Base-by-base conservation (phyloP, 2,329 filamentous ascomycete genomes). In the Didymella sp. region DNA sequence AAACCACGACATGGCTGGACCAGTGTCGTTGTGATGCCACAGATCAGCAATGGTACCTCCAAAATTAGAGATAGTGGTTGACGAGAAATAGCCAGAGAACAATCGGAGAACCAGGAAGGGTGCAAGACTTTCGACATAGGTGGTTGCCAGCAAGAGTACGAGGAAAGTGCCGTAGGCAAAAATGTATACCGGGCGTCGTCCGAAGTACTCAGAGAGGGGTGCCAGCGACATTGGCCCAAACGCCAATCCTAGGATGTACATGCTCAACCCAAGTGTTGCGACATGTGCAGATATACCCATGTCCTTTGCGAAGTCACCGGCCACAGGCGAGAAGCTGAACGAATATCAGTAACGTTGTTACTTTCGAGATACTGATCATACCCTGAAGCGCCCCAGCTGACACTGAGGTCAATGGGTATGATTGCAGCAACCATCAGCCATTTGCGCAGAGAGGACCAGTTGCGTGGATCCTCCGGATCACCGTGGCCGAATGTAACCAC, bases 11-110 rank as follows among this genome's bases (percentile, higher is more conserved):
- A 79, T 78, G 0, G 77, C 75, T 9, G 71, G 72, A 6, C 77
- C 77, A 1, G 77, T 79, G 38, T 78, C 73, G 50, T 78, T 70
- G 58, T 79, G 69, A 43, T 78, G 67, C 60, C 77, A 77, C 41
- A 82, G 68, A 60, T 81, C 78, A 2, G 79, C 79, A 40, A 81
- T 79, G 0, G 78, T 78, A 3, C 79, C 79, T 3, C 79, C 79
- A 27, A 75, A 75, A 33, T 76, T 76, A 8, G 71, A 72, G 11
- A 76, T 74, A 0, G 69, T 80, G 25, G 76, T 78, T 6, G 74
- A 75, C 5, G 75, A 74, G 48, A 79, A 80, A 46, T 78, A 75
- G 24, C 81, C 81, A 9, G 79, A 79, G 6, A 82, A 62, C 13
- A 82, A 63, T 2, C 80, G 68, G 3, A 82, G 57, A 0, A 77